phyloP scores from a whole-genome alignment of 2,329 filamentous ascomycete genomes.

The Metarhizium guizhouense region DNA sequence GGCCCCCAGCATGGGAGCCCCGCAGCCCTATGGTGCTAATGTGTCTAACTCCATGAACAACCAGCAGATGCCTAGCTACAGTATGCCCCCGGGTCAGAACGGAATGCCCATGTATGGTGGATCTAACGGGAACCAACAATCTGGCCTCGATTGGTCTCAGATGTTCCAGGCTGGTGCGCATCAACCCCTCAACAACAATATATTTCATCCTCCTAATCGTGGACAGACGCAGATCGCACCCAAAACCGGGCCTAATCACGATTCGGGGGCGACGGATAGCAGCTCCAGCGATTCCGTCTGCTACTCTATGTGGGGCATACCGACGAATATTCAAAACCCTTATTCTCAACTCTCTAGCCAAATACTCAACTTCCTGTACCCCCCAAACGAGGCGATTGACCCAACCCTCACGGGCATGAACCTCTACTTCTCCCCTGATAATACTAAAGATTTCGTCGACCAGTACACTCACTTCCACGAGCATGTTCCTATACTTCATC shows the following conservation, averaged over 20 bases:
- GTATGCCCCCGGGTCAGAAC: slow-evolving; percentile 53
- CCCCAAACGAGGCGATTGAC: slow-evolving; percentile 35
- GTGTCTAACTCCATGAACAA: slow-evolving; percentile 54
- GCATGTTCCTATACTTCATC: slow-evolving; percentile 65
- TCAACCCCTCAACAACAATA: slow-evolving; percentile 53
- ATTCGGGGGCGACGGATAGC: slow-evolving; percentile 39
- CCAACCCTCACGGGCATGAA: slow-evolving; percentile 47
- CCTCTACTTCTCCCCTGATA: slow-evolving; percentile 56
- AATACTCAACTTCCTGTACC: slow-evolving; percentile 48
- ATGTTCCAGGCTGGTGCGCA: slow-evolving; percentile 70
- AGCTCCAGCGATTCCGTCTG: slow-evolving; percentile 35
- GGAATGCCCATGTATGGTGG: slow-evolving; percentile 55
- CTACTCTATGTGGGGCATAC: slow-evolving; percentile 41
- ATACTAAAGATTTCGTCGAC: slow-evolving; percentile 62
- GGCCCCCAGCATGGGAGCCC: slow-evolving; percentile 38
- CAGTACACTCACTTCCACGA: slow-evolving; percentile 65
- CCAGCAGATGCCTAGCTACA: slow-evolving; percentile 56
- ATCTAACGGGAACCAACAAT: slow-evolving; percentile 52
- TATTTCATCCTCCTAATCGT: slow-evolving; percentile 47
- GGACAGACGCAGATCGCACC: slow-evolving; percentile 60
- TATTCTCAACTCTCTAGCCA: slow-evolving; percentile 46
- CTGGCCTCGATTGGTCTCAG: slow-evolving; percentile 64
- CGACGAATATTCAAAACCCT: slow-evolving; percentile 38
- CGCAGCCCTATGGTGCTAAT: slow-evolving; percentile 49
- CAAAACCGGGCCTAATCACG: slow-evolving; percentile 56